A percentile compares a stretch with the other conserved stretches of the same genome.
Evolutionary conservation across 2,329 filamentous ascomycete species (phyloP).

Genomic region (Hypocrella siamensis): DNA sequence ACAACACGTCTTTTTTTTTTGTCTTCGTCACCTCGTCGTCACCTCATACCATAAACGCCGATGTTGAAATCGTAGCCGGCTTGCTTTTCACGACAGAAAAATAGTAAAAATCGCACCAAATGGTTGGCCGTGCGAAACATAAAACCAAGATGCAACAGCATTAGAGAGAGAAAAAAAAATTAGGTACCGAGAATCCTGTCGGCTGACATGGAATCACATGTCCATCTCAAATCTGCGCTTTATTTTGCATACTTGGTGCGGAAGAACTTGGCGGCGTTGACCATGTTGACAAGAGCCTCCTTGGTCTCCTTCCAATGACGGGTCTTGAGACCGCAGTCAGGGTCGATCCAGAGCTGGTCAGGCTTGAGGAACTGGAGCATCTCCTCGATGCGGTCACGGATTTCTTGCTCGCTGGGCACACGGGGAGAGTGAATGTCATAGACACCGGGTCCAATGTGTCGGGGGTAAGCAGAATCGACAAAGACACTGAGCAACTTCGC

Average conservation of each 20-base stretch:
- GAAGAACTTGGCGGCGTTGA: conserved; percentile 95
- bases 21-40: conserved; percentile 16
- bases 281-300: conserved; percentile 90
- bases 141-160: too few relatives aligned
- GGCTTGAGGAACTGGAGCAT: conserved; percentile 96
- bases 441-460: conserved; percentile 97
- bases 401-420: conserved; percentile 94
- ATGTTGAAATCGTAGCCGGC: conserved; percentile 42
- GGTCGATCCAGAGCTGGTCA: conserved; percentile 99
- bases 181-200: neutral
- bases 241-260: conserved; percentile 72
- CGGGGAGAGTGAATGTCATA: conserved; percentile 99
- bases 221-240: conserved; percentile 5
- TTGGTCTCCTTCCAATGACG: conserved; percentile 98
- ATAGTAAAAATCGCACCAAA: neutral
- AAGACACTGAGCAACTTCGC: conserved; percentile 99
- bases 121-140: neutral
- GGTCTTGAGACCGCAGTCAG: conserved; percentile 98
- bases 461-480: conserved; percentile 90
- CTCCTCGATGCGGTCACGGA: conserved; percentile 93
- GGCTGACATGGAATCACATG: neutral
- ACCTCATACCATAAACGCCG: conserved; percentile 30
- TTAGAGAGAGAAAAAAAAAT: too few relatives aligned
- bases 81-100: conserved; percentile 10
- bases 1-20: too few relatives aligned